Base-by-base conservation (phyloP, 2,329 filamentous ascomycete genomes). In the Eurotiales sp. region DNA sequence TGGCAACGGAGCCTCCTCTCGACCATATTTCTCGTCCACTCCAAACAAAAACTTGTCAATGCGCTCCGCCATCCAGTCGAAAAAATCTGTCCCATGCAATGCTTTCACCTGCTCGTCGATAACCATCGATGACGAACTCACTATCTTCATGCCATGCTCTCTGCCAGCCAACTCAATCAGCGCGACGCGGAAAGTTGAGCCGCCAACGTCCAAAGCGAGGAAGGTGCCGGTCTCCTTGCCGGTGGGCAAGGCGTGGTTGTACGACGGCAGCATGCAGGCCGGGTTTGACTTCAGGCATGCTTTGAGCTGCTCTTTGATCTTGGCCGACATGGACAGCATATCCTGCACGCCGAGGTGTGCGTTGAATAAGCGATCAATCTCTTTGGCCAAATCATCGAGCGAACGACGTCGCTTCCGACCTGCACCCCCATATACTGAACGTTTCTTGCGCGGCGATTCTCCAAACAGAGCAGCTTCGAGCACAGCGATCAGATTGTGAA, bases 231-330 rank as follows among this genome's bases (percentile, higher is more conserved):
- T 72, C 64, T 86, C 83, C 43, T 73, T 63, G 4, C 83, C 83
- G 4, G 76, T 78, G 1, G 83, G 83, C 5, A 85, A 70, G 15
- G 77, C 78, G 61, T 84, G 75, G 62, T 80, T 83, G 68, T 82
- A 84, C 4, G 83, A 85, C 2, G 83, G 83, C 49, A 85, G 70
- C 83, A 86, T 85, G 67, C 78, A 83, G 52, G 80, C 77, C 21
- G 79, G 74, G 63, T 78, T 82, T 37, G 73, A 69, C 58, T 78
- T 73, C 25, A 84, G 68, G 57, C 77, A 78, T 46, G 76, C 71
- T 46, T 70, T 68, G 58, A 83, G 82, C 58, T 84, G 79, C 21
- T 70, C 67, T 23, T 69, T 70, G 34, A 75, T 71, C 56, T 68
- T 66, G 39, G 69, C 64, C 3, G 73, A 75, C 72, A 76, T 75